These are phyloP conservation scores for Podospora pseudocomata DNA, from an alignment of 495 filamentous ascomycete genomes.

Conservation along the genomic window DNA sequence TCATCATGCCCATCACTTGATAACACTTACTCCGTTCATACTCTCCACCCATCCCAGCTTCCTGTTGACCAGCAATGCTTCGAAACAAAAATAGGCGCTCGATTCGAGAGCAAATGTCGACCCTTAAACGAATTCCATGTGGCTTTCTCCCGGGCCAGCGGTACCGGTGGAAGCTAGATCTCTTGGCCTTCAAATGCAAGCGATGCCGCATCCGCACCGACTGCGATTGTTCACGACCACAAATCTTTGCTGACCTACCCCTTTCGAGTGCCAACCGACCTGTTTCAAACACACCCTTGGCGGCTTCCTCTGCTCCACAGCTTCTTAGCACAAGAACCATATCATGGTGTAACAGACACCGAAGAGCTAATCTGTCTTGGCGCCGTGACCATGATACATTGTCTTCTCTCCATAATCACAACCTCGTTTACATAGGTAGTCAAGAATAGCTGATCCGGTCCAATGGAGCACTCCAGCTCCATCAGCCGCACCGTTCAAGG, in stretches of 20 bases:
- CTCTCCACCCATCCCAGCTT: background rate
- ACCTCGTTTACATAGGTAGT: background rate
- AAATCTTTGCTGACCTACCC: background rate
- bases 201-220: background rate
- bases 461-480: background rate
- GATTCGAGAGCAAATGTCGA: background rate
- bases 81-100: background rate
- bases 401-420: background rate
- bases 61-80: background rate
- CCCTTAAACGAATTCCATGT: background rate
- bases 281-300: background rate
- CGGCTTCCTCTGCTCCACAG: background rate
- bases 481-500: background rate
- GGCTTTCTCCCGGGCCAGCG: background rate
- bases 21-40: background rate
- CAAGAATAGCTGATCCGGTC: background rate
- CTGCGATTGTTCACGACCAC: background rate
- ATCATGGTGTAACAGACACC: background rate
- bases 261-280: background rate
- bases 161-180: conserved; percentile 5
- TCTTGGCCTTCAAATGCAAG: conserved; percentile 3
- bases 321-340: background rate
- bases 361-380: background rate
- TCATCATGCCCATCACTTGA: background rate
- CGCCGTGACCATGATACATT: background rate